Base-by-base conservation (phyloP, 805 yeast genomes). In the Saturnispora serradocipensis region DNA sequence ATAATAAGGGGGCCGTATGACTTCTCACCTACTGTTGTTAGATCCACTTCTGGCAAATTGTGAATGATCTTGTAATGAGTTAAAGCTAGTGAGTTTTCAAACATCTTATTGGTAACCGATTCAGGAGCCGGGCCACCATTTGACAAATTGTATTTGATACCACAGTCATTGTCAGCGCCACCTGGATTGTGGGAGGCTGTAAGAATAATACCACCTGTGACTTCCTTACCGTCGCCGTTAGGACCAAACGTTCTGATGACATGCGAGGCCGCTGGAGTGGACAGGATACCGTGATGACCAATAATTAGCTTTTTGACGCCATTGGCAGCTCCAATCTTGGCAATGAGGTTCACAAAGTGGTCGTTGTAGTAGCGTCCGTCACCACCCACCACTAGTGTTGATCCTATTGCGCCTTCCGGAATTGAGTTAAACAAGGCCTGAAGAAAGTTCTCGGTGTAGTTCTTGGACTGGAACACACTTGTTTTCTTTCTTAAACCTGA, bases 81-180 rank as follows among this genome's bases (percentile, higher is more conserved):
- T 60, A 93, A 71, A 40, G 68, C 61, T 63, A 75, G 77, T 20
- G 95, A 80, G 28, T 72, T 75, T 53, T 81, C 90, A 72, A 71
- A 93, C 64, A 91, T 93, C 67, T 82, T 80, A 71, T 91, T 79
- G 11, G 99, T 91, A 54, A 93, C 95, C 15, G 85, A 71, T 68
- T 91, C 99, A 11, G 99, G 99, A 10, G 98, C 98, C 42, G 99
- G 99, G 3, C 97, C 99, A 59, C 99, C 99, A 65, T 91, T 91
- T 57, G 86, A 79, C 67, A 93, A 74, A 69, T 91, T 93, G 73
- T 93, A 93, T 72, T 91, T 91, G 74, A 91, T 91, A 51, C 99
- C 99, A 65, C 89, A 76, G 66, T 91, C 99, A 57, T 86, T 82
- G 27, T 76, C 71, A 53, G 96, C 96, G 8, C 98, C 97, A 66